Evolutionary conservation across 1,284 basidiomycete species (phyloP).

Genomic region (Amylostereum areolatum): DNA sequence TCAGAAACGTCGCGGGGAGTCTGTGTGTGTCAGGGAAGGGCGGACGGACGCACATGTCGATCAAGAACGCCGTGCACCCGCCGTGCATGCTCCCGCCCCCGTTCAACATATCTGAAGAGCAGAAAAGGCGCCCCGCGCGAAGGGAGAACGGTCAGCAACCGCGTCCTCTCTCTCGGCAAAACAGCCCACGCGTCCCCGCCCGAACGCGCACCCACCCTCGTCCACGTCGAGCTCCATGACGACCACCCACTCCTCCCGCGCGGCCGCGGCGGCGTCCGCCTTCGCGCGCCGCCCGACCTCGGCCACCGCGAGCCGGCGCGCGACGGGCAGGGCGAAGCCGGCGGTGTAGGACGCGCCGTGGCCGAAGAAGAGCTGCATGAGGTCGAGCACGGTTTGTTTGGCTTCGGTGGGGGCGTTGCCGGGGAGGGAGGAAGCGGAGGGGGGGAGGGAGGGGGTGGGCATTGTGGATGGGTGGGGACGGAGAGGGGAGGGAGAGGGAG

Average conservation of each 20-base stretch:
- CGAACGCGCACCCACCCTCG: conserved; percentile 24
- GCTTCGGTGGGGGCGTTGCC: not conserved
- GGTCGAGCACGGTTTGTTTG: not conserved
- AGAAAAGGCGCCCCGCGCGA: not conserved
- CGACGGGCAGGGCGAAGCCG: not conserved
- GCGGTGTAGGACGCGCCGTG: not conserved
- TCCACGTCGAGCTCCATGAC: conserved; percentile 29
- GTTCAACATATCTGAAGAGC: conserved; percentile 18
- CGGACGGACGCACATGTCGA: conserved; percentile 12
- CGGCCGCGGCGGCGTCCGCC: conserved; percentile 25
- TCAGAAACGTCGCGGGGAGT: not conserved
- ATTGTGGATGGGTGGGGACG: too few species aligned
- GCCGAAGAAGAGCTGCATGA: not conserved
- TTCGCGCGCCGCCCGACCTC: conserved; percentile 2
- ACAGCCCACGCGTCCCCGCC: not conserved
- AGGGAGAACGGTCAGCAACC: not conserved
- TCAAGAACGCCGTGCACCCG: conserved; percentile 17
- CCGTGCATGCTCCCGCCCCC: conserved; percentile 16
- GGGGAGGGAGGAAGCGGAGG: not conserved
- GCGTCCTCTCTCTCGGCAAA: not conserved
- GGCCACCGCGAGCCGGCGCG: not conserved
- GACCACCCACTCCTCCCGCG: conserved; percentile 30
- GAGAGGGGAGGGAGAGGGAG: too few species aligned
- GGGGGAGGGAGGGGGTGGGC: not conserved
- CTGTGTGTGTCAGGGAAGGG: not conserved